Evolutionary conservation across 192 early-diverging fungal genomes (phyloP).

Genomic region (Pilobolus umbonatus): DNA sequence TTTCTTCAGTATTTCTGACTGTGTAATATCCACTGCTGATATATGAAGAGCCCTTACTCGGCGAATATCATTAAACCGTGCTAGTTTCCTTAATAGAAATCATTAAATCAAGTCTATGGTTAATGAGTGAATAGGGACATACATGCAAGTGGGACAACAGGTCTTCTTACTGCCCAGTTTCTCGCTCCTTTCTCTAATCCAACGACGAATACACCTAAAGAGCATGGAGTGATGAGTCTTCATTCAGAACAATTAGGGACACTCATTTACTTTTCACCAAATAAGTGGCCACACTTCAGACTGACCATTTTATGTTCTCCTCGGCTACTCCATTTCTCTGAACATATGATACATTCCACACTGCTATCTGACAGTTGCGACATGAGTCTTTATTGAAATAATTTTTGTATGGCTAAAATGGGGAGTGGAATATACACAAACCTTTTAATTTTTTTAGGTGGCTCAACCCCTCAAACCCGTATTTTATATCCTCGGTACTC

Average conservation of each 20-base stretch:
- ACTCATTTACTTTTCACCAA: slow-evolving; percentile 16
- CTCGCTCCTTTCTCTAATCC: background rate
- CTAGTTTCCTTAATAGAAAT: background rate
- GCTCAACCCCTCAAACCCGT: too few species aligned
- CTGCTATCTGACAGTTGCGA: too few species aligned
- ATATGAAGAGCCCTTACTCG: background rate
- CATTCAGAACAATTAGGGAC: background rate
- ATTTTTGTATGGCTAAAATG: too few species aligned
- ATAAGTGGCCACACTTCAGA: slow-evolving; percentile 17
- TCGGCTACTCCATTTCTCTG: slow-evolving; percentile 1
- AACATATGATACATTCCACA: slow-evolving; percentile 14
- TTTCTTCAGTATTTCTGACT: background rate
- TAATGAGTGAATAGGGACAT: background rate
- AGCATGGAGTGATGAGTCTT: background rate
- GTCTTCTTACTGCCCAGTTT: background rate
- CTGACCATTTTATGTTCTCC: slow-evolving; percentile 12
- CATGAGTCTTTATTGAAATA: too few species aligned
- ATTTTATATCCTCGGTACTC: too few species aligned
- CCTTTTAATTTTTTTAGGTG: too few species aligned
- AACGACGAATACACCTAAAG: background rate
- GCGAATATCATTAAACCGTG: background rate
- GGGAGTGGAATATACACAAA: too few species aligned
- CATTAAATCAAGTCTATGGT: background rate
- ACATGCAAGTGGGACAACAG: background rate
- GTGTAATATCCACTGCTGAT: background rate